Conservation (phyloP, 805 yeast species). For the Lipomyces sp. region DNA sequence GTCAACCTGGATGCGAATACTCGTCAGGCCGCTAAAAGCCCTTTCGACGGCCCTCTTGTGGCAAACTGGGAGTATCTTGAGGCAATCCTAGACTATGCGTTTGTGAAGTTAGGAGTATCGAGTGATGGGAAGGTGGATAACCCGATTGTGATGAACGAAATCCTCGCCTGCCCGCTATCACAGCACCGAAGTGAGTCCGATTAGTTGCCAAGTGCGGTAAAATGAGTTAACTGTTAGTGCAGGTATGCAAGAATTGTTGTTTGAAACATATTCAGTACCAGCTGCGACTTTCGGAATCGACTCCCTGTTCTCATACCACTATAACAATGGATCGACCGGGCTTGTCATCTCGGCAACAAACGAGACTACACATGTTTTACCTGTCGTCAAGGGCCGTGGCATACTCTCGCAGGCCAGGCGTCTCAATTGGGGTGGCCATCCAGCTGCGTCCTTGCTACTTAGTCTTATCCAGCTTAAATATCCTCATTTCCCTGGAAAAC, state of each 20-base stretch:
- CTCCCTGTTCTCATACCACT: slow-evolving; percentile 74
- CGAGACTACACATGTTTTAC: slow-evolving; percentile 81
- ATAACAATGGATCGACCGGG: slow-evolving; percentile 60
- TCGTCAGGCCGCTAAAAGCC: slow-evolving; percentile 70
- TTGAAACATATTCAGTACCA: slow-evolving; percentile 81
- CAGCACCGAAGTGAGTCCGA: slow-evolving; percentile 60
- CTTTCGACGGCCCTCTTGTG: slow-evolving; percentile 84
- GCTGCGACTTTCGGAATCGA: slow-evolving; percentile 82
- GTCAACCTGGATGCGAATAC: slow-evolving; percentile 70
- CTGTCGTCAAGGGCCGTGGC: slow-evolving; percentile 75
- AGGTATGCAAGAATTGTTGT: slow-evolving; percentile 74
- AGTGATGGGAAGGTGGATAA: slow-evolving; percentile 63
- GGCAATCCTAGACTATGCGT: slow-evolving; percentile 78
- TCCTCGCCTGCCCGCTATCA: slow-evolving; percentile 67
- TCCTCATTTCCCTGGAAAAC: slow-evolving; percentile 84
- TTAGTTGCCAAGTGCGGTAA: not conserved
- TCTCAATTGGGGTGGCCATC: slow-evolving; percentile 90
- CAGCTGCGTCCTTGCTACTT: slow-evolving; percentile 65
- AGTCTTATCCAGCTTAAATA: slow-evolving; percentile 76
- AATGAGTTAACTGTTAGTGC: not conserved
- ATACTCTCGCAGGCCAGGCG: slow-evolving; percentile 71
- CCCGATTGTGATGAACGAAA: slow-evolving; percentile 82
- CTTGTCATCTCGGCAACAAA: slow-evolving; percentile 83
- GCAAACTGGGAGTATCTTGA: slow-evolving; percentile 95
- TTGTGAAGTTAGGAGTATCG: slow-evolving; percentile 74